A percentile compares a stretch with the other conserved stretches of the same genome.
Evolutionary conservation across 306 rosid genomes (phyloP).

Genomic region (Vicia sativa): DNA sequence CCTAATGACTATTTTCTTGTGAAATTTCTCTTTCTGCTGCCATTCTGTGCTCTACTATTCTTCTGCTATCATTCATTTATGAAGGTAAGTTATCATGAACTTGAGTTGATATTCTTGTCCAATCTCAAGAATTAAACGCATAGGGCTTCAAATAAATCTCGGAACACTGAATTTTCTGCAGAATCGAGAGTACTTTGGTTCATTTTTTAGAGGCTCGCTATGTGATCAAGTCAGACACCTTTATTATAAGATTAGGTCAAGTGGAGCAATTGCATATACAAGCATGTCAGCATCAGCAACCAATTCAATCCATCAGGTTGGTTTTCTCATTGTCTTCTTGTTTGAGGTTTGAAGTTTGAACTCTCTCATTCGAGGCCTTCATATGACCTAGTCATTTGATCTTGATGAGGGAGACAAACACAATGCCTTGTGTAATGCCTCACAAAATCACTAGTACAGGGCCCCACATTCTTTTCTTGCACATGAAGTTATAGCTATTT

Average conservation of each 20-base stretch:
- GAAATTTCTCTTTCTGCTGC: conserved; percentile 73
- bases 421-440: conserved; percentile 10
- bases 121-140: conserved; percentile 13
- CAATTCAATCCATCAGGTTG: conserved; percentile 66
- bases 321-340: conserved; percentile 31
- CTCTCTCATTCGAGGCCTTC: conserved; percentile 23
- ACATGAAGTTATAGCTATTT: conserved; percentile 4
- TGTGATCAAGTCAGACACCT: conserved; percentile 69
- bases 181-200: conserved; percentile 55
- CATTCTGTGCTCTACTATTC: conserved; percentile 66
- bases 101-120: conserved; percentile 34
- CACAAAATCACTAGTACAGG: conserved; percentile 1
- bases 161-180: conserved; percentile 45
- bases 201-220: conserved; percentile 68
- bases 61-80: conserved; percentile 60
- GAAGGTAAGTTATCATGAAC: conserved; percentile 58
- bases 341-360: conserved; percentile 30
- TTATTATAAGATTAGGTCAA: conserved; percentile 71
- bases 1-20: conserved; percentile 79
- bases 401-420: conserved; percentile 23
- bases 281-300: conserved; percentile 55
- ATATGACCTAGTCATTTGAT: conserved; percentile 30
- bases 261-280: conserved; percentile 63
- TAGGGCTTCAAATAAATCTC: conserved; percentile 30
- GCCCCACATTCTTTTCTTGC: conserved; percentile 19